These are phyloP conservation scores for Schwanniomyces pseudopolymorphus DNA, from an alignment of 805 yeast species.

Conservation along the genomic window DNA sequence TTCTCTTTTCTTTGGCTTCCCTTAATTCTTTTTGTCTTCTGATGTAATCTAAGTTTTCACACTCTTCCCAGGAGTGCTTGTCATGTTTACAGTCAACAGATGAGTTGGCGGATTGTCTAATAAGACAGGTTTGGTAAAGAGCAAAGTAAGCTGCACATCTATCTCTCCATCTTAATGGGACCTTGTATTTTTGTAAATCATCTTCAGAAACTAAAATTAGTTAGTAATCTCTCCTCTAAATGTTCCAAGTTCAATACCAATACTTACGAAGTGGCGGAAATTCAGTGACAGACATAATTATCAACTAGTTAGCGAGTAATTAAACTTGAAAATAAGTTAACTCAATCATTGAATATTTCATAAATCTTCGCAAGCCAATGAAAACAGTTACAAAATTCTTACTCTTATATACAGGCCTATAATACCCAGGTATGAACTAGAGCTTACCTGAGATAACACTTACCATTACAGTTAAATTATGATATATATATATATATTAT, in stretches of 20 bases:
- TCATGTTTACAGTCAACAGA: conserved; percentile 65
- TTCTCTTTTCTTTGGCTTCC: conserved; percentile 46
- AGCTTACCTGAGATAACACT: no score
- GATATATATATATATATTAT: conserved; percentile 4
- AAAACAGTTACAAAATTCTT: conserved; percentile 5
- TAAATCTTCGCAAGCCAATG: conserved; percentile 13
- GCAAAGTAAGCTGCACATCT: conserved; percentile 68
- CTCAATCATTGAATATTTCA: background rate
- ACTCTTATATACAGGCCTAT: conserved; percentile 1
- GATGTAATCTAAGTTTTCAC: conserved; percentile 78
- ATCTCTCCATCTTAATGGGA: conserved; percentile 80
- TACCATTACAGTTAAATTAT: background rate
- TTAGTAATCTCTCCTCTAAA: conserved; percentile 6
- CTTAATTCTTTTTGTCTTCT: conserved; percentile 76
- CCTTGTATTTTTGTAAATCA: conserved; percentile 76
- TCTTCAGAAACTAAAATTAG: conserved; percentile 62
- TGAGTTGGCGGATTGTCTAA: conserved; percentile 43
- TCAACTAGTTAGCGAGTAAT: background rate
- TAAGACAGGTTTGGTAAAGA: conserved; percentile 43
- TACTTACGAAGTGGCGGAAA: conserved; percentile 45
- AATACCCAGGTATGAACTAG: no score
- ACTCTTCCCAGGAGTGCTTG: conserved; percentile 82
- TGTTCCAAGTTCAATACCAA: background rate
- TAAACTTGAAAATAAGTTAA: background rate
- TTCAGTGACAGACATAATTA: conserved; percentile 35